Conservation (phyloP, 2,329 filamentous ascomycete species). For the Trichoderma cornu-damae region DNA sequence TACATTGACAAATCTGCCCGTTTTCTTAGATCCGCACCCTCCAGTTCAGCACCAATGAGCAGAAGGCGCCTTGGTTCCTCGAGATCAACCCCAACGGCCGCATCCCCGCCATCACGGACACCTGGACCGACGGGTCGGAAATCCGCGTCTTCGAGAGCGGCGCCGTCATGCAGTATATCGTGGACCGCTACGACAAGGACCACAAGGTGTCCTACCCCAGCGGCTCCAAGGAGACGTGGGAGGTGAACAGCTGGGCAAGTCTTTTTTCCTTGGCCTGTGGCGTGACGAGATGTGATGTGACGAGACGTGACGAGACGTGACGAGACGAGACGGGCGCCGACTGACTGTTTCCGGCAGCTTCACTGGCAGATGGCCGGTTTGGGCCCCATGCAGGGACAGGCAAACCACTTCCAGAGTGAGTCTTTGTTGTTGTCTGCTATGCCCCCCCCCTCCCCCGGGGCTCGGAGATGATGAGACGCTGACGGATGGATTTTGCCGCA, state of each 20-base stretch:
- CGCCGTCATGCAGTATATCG: conserved; percentile 77
- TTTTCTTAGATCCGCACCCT: conserved; percentile 50
- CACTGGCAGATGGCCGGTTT: conserved; percentile 76
- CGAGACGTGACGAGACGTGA: too few relatives aligned
- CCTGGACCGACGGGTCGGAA: conserved; percentile 63
- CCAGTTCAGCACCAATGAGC: conserved; percentile 67
- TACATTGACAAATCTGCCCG: neutral
- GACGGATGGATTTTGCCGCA: conserved; percentile 26
- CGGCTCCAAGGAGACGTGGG: conserved; percentile 69
- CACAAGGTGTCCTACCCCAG: conserved; percentile 76
- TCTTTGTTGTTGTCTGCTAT: neutral
- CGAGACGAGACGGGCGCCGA: neutral
- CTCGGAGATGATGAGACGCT: neutral
- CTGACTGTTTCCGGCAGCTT: conserved; percentile 34
- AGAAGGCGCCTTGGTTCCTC: conserved; percentile 83
- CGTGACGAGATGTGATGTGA: neutral
- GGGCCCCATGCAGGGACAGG: conserved; percentile 75
- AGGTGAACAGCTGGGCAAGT: conserved; percentile 70
- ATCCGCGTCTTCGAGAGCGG: conserved; percentile 81
- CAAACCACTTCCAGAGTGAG: conserved; percentile 71
- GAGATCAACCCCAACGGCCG: conserved; percentile 90
- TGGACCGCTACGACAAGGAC: conserved; percentile 73
- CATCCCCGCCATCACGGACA: conserved; percentile 83
- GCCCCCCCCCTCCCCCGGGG: neutral
- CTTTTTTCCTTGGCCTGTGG: neutral